Evolutionary conservation across 2,329 filamentous ascomycete species (phyloP), one percentile per base, ranked within the genome.

Genomic region (Calonectria hongkongensis): DNA sequence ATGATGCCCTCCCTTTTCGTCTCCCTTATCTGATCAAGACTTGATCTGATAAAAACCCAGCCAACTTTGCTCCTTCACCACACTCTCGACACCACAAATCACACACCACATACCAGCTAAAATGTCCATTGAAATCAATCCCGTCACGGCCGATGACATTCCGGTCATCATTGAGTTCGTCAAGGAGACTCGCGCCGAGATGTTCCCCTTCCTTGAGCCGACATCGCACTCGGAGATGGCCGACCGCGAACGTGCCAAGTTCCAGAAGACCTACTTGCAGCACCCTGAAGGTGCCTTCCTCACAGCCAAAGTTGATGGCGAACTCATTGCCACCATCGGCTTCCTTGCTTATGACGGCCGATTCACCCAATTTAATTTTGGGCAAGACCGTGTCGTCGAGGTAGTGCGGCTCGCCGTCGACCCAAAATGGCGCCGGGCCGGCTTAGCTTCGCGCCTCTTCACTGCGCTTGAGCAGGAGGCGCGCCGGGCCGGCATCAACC

Each of bases 341-440:
- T 81, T 79, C 28, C 54, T 75, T 3, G 43, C 77, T 30, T 82
- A 81, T 25, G 79, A 82, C 6, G 18, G 74, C 0, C 79, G 79
- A 0, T 82, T 82, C 15, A 62, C 78, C 0, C 74, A 78, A 1
- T 66, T 82, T 18, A 21, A 70, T 0, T 63, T 81, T 18, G 71
- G 74, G 0, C 9, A 33, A 1, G 66, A 75, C 2, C 74, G 72
- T 8, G 73, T 76, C 8, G 79, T 80, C 7, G 81, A 82, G 39
- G 74, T 82, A 9, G 68, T 81, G 0, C 78, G 78, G n/a, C 70
- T 82, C 3, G 82, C 78, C 28, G 79, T 82, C 8, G 66, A 79
- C 3, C 78, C 79, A 4, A 48, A 65, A 18, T 79, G 73, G 70
- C 80, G 81, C 5, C 81, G 81, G 13, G 73, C 58, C 4, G 79